Conservation (phyloP, 305 asterid species). For the Rubia peregrina region DNA sequence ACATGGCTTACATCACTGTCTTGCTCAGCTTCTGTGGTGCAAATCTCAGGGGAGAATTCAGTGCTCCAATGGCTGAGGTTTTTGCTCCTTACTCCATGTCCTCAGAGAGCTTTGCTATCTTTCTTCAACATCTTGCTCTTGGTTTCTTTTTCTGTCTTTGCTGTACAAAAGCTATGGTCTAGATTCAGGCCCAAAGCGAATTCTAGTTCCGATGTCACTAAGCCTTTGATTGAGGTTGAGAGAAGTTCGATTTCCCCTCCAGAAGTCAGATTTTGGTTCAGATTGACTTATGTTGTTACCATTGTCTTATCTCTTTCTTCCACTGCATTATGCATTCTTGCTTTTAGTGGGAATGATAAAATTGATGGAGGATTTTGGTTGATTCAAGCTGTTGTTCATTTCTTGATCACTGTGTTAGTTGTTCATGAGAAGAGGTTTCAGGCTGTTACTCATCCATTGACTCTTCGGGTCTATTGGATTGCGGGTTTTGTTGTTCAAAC, state of each 20-base stretch:
- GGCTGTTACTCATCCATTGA: constrained; percentile 47
- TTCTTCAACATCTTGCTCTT: constrained; percentile 47
- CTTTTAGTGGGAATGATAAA: constrained; percentile 23
- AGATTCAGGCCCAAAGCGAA: constrained; percentile 28
- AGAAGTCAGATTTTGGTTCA: constrained; percentile 44
- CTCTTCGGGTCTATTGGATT: constrained; percentile 63
- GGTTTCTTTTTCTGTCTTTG: constrained; percentile 31
- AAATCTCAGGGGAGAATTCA: constrained; percentile 12
- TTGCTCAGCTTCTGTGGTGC: constrained; percentile 40
- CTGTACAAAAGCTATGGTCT: constrained; percentile 41
- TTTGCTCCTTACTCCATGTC: constrained; percentile 69
- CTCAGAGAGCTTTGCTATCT: constrained; percentile 58
- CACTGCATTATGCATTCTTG: constrained; percentile 35
- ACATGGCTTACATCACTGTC: constrained; percentile 64
- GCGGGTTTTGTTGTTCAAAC: constrained; percentile 38
- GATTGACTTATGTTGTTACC: constrained; percentile 35
- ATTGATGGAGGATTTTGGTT: constrained; percentile 54
- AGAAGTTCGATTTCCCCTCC: constrained; percentile 19
- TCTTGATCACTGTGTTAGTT: constrained; percentile 36
- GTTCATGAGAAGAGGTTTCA: constrained; percentile 61
- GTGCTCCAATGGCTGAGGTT: constrained; percentile 47
- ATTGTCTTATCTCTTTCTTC: constrained; percentile 33
- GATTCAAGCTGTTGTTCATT: constrained; percentile 48
- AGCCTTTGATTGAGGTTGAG: constrained; percentile 43
- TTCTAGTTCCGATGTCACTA: constrained; percentile 34